Evolutionary conservation across 2,329 filamentous ascomycete genomes (phyloP).

Genomic region (Hypoxylon sp.): DNA sequence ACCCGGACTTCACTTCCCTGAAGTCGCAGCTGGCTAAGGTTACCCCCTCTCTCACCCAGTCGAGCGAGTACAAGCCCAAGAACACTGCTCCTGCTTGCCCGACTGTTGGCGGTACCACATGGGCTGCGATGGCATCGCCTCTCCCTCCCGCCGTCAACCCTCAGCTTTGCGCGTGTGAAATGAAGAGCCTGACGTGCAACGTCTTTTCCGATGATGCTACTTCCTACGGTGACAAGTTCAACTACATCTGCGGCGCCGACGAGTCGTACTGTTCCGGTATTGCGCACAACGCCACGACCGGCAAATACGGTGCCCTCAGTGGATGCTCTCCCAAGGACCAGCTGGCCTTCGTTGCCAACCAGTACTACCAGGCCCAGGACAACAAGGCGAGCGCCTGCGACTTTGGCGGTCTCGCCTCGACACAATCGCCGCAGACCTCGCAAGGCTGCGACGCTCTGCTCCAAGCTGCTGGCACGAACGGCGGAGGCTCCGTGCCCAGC

Average conservation of each 20-base stretch:
- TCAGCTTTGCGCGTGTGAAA: conserved; percentile 86
- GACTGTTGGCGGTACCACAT: conserved; percentile 62
- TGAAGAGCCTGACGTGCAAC: conserved; percentile 73
- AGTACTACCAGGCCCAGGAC: conserved; percentile 69
- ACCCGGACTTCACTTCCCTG: conserved; percentile 78
- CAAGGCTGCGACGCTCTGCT: conserved; percentile 66
- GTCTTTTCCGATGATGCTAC: conserved; percentile 64
- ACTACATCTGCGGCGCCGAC: conserved; percentile 71
- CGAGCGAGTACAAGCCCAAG: conserved; percentile 73
- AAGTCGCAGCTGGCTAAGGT: conserved; percentile 73
- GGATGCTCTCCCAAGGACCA: conserved; percentile 77
- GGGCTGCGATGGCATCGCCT: conserved; percentile 69
- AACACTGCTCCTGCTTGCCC: conserved; percentile 80
- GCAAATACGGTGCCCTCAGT: conserved; percentile 77
- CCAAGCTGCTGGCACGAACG: conserved; percentile 67
- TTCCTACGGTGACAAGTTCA: conserved; percentile 74
- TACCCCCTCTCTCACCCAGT: conserved; percentile 70
- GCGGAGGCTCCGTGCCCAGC: conserved; percentile 62
- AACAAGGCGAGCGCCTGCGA: conserved; percentile 68
- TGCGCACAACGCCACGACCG: conserved; percentile 69
- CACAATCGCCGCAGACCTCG: conserved; percentile 56
- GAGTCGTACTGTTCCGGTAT: conserved; percentile 71
- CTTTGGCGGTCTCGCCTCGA: conserved; percentile 72
- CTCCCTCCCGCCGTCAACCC: conserved; percentile 86
- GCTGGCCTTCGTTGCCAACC: conserved; percentile 76